Evolutionary conservation across 495 filamentous ascomycete genomes (phyloP), one percentile per base, ranked within the genome.

Genomic region (Ascobolus immersus): DNA sequence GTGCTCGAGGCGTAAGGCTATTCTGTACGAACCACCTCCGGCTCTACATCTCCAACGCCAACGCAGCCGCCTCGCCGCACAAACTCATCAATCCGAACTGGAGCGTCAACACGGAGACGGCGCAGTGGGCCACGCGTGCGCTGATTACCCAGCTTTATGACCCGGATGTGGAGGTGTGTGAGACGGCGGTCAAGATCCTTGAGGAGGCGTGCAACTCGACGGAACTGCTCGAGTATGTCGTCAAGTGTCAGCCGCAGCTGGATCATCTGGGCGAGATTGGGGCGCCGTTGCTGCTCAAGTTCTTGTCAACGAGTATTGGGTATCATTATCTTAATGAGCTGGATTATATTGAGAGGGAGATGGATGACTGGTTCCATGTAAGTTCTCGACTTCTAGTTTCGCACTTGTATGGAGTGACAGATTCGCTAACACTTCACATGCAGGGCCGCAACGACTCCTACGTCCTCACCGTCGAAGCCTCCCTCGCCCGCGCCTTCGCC

Each of bases 61-160:
- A 41, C 32, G 21, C 40, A 14, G 36, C 36, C 23, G 37, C 37
- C 28, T 40, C 37, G 4, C 36, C 41, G 12, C 34, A 43, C 15
- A 41, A 23, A 41, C 31, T n/a, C n/a, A n/a, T n/a, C n/a, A n/a
- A n/a, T n/a, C n/a, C n/a, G n/a, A n/a, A n/a, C n/a, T n/a, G n/a
- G n/a, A n/a, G n/a, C n/a, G n/a, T n/a, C 21, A 50, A n/a, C 28
- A 49, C 11, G 54, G n/a, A 52, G 10, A 63, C 61, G 31, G 69
- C 78, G 2, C 79, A 91, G 56, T 96, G 86, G 86, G 81, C 90
- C 8, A 90, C 94, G 33, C 76, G 80, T 39, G 62, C 92, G 23
- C 67, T 96, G 21, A 81, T 93, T n/a, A 91, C 81, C 2, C 86
- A 96, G 43, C 60, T 96, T 8, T 96, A 96, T 47, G 86, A 96